These are phyloP conservation scores for Claviceps sp. DNA, from an alignment of 2,329 filamentous ascomycete species.

Conservation along the genomic window DNA sequence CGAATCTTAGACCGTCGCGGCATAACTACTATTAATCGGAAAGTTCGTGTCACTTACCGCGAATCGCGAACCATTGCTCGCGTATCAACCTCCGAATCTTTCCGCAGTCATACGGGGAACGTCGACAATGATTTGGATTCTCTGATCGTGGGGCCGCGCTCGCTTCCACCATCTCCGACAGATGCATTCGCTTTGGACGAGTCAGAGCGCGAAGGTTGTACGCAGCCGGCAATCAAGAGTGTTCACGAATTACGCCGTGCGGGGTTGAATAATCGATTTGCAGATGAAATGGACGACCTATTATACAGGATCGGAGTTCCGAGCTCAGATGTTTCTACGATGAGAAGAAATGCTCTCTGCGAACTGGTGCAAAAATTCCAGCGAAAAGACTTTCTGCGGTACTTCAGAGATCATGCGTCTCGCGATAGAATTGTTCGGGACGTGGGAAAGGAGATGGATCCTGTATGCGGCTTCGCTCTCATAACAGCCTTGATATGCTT, in stretches of 20 bases:
- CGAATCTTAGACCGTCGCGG: constrained; percentile 15
- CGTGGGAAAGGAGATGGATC: constrained; percentile 45
- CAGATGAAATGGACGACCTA: constrained; percentile 52
- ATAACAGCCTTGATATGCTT: constrained; percentile 51
- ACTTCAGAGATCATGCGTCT: constrained; percentile 62
- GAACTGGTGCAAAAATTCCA: constrained; percentile 47
- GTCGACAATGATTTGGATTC: constrained; percentile 10
- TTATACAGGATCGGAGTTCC: constrained; percentile 45
- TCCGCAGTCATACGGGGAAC: constrained; percentile 6
- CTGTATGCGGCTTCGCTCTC: constrained; percentile 49
- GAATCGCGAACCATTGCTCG: constrained; percentile 18
- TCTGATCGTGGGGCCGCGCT: constrained; percentile 8
- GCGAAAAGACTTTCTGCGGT: constrained; percentile 48
- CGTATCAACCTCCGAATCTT: constrained; percentile 14
- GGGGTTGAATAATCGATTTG: constrained; percentile 51
- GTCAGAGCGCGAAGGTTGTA: constrained; percentile 26
- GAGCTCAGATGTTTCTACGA: constrained; percentile 29
- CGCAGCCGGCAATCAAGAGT: constrained; percentile 41
- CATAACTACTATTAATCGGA: constrained; percentile 15
- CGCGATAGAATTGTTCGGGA: constrained; percentile 55
- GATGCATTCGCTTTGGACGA: constrained; percentile 15
- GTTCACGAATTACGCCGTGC: constrained; percentile 54
- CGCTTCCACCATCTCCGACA: constrained; percentile 12
- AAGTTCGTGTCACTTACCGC: constrained; percentile 23
- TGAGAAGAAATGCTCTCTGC: constrained; percentile 44